phyloP scores from a whole-genome alignment of 2,329 filamentous ascomycete species.

The Lasiodiplodia citricola region DNA sequence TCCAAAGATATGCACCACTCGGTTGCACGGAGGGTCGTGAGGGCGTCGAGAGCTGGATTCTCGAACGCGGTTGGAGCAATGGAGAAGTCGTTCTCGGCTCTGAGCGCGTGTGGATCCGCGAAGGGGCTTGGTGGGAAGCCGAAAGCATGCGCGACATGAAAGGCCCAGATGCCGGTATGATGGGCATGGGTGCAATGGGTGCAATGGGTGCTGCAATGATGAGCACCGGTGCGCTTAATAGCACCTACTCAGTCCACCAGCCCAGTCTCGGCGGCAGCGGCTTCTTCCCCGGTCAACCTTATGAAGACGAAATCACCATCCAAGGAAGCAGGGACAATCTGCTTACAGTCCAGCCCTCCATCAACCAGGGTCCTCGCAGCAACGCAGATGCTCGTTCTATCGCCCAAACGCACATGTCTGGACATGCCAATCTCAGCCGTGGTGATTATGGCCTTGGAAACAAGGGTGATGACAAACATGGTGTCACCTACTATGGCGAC shows the following conservation, averaged over 20 bases:
- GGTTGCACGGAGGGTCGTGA: slow-evolving; percentile 91
- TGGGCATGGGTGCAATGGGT: slow-evolving; percentile 37
- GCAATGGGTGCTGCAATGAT: slow-evolving; percentile 54
- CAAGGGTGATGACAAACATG: slow-evolving; percentile 74
- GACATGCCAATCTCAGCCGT: slow-evolving; percentile 51
- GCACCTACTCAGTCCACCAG: slow-evolving; percentile 70
- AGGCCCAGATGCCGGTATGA: slow-evolving; percentile 56
- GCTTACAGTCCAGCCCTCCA: slow-evolving; percentile 56
- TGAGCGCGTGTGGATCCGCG: slow-evolving; percentile 94
- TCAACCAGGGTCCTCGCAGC: slow-evolving; percentile 50
- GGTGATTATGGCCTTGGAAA: slow-evolving; percentile 89
- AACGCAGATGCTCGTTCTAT: slow-evolving; percentile 50
- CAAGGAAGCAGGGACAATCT: slow-evolving; percentile 77
- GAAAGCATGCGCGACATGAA: slow-evolving; percentile 95
- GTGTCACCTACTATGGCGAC: slow-evolving; percentile 70
- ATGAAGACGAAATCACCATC: slow-evolving; percentile 61
- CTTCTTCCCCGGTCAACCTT: slow-evolving; percentile 69
- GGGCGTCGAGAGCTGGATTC: slow-evolving; percentile 90
- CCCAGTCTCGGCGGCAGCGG: slow-evolving; percentile 59
- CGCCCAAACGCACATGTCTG: slow-evolving; percentile 68
- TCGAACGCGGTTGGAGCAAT: slow-evolving; percentile 97
- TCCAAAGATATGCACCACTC: slow-evolving; percentile 77
- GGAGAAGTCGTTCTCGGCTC: slow-evolving; percentile 91
- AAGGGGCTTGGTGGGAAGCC: slow-evolving; percentile 95
- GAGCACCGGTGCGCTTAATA: slow-evolving; percentile 68